Conservation (phyloP, 495 filamentous ascomycete species). For the Xylaria venustula region DNA sequence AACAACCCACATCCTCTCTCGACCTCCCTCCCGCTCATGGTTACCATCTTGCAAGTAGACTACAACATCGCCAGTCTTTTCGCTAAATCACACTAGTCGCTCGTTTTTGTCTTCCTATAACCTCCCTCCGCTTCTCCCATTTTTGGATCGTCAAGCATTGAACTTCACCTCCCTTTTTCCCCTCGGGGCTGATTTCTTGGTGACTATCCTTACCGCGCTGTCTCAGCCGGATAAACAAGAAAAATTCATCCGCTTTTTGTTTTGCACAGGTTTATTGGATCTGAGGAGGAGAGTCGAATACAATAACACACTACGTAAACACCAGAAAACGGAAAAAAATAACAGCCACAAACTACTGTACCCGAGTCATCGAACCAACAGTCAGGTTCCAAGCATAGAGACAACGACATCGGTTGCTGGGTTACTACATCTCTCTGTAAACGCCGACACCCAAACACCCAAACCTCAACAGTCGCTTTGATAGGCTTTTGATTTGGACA, state of each 20-base stretch:
- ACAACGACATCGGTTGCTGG: neutral
- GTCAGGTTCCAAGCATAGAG: neutral
- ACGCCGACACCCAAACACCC: neutral
- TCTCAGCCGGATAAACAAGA: too few species aligned
- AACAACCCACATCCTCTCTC: neutral
- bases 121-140: neutral
- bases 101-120: constrained; percentile 7
- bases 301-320: constrained; percentile 6
- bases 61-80: constrained; percentile 14
- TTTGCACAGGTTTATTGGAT: constrained; percentile 25
- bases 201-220: constrained; percentile 26
- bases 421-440: neutral
- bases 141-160: constrained; percentile 27
- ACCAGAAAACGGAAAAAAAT: neutral
- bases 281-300: constrained; percentile 21
- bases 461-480: neutral
- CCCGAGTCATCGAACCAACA: neutral
- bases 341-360: neutral
- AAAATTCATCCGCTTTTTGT: constrained; percentile 26
- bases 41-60: constrained; percentile 5
- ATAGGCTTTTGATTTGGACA: neutral
- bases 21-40: neutral
- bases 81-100: neutral
- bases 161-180: constrained; percentile 25
- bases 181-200: constrained; percentile 29